Conservation (phyloP, 73 alveolate genomes). For the Vitrella brassicaformis region DNA sequence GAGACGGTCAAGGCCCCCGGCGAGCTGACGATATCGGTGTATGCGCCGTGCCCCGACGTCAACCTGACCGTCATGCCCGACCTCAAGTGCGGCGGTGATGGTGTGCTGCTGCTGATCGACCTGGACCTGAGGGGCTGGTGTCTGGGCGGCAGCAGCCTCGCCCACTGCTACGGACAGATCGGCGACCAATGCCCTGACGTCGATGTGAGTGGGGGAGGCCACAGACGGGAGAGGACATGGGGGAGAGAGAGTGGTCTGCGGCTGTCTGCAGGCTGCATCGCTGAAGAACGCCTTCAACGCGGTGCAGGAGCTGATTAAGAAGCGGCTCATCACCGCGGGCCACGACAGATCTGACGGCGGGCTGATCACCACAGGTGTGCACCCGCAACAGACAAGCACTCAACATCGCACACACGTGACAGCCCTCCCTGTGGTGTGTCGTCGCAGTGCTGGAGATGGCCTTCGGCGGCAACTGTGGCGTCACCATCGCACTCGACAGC, state of each 20-base stretch:
- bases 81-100: constrained; percentile 15
- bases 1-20: constrained; percentile 40
- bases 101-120: constrained; percentile 24
- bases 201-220: too few species aligned
- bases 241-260: too few species aligned
- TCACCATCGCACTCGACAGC: not conserved
- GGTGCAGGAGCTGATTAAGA: not conserved
- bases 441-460: constrained; percentile 22
- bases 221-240: too few species aligned
- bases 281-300: too few species aligned
- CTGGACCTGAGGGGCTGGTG: constrained; percentile 4
- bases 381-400: not conserved
- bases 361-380: constrained; percentile 10
- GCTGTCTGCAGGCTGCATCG: too few species aligned
- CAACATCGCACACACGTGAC: not conserved
- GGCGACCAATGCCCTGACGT: too few species aligned
- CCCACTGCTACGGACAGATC: not conserved
- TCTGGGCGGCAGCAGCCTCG: not conserved
- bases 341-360: constrained; percentile 42
- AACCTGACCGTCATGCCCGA: constrained; percentile 17
- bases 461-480: constrained; percentile 4
- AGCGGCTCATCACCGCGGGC: not conserved
- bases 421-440: not conserved
- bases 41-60: not conserved
- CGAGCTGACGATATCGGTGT: constrained; percentile 20